These are phyloP conservation scores for Candolleomyces eurysporus DNA, from an alignment of 768 basidiomycete species.

Conservation along the genomic window DNA sequence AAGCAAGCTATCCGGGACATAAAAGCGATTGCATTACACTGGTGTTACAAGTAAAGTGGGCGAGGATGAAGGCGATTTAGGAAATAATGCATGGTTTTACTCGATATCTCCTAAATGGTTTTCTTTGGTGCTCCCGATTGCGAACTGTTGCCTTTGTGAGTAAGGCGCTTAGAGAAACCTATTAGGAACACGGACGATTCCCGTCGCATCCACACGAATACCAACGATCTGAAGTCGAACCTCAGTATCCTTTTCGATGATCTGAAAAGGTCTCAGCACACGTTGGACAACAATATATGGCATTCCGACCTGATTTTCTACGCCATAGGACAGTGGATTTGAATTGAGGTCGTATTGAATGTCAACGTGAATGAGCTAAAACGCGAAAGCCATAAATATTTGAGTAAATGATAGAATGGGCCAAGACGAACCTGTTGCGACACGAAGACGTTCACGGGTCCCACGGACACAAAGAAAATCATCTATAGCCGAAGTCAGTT, in stretches of 20 bases:
- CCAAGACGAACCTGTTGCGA: constrained; percentile 77
- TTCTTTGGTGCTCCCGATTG: constrained; percentile 97
- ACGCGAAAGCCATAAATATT: background rate
- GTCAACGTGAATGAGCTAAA: constrained; percentile 88
- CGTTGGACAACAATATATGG: background rate
- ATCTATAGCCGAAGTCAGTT: constrained; percentile 51
- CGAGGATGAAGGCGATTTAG: no score
- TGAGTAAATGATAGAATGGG: background rate
- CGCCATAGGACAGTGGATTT: constrained; percentile 94
- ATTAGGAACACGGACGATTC: constrained; percentile 68
- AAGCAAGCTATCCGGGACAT: background rate
- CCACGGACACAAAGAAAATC: constrained; percentile 98
- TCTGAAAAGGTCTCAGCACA: constrained; percentile 39
- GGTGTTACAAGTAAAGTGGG: background rate
- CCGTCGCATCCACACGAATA: constrained; percentile 94
- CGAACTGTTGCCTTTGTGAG: constrained; percentile 57
- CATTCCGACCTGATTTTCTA: constrained; percentile 71
- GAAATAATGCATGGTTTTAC: no score
- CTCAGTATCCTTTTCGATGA: constrained; percentile 90
- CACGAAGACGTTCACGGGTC: constrained; percentile 91
- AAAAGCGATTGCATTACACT: background rate
- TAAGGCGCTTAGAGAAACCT: background rate
- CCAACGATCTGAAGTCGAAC: constrained; percentile 98
- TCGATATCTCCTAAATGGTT: constrained; percentile 95
- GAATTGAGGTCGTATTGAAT: constrained; percentile 94